Evolutionary conservation across 1,139 yeast species (phyloP).

Genomic region (Pneumocystis murina): DNA sequence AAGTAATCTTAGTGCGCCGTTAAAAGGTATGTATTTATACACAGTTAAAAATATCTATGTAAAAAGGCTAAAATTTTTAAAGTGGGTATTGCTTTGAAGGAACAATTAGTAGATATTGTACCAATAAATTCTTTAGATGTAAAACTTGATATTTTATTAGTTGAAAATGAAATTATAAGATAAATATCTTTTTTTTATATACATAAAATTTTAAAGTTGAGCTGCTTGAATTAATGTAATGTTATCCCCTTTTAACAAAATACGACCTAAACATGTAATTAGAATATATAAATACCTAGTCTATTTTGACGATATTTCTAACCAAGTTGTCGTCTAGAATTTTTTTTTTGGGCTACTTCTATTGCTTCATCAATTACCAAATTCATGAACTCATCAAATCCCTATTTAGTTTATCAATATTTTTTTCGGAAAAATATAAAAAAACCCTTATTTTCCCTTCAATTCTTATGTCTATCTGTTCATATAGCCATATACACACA

Average conservation of each 20-base stretch:
- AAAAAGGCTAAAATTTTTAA: slow-evolving; percentile 17
- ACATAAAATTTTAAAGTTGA: background rate
- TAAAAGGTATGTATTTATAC: slow-evolving; percentile 8
- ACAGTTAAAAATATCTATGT: background rate
- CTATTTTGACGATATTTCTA: slow-evolving; percentile 6
- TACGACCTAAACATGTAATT: slow-evolving; percentile 26
- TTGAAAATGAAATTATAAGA: slow-evolving; percentile 20
- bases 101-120: slow-evolving; percentile 45
- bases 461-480: slow-evolving; percentile 61
- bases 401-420: slow-evolving; percentile 25
- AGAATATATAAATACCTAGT: background rate
- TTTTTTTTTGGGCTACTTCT: slow-evolving; percentile 39
- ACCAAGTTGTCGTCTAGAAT: slow-evolving; percentile 34
- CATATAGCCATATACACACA: slow-evolving; percentile 79
- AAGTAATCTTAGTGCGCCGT: slow-evolving; percentile 14
- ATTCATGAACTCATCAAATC: slow-evolving; percentile 97
- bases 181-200: background rate
- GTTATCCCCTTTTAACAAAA: slow-evolving; percentile 84
- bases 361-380: slow-evolving; percentile 81
- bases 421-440: background rate
- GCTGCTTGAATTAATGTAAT: slow-evolving; percentile 55
- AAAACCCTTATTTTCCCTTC: slow-evolving; percentile 54
- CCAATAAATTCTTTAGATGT: slow-evolving; percentile 65
- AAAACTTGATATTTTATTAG: slow-evolving; percentile 43
- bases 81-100: slow-evolving; percentile 55